A percentile compares a stretch with the other conserved stretches of the same genome.
Evolutionary conservation across 805 yeast genomes (phyloP).

Genomic region (Yueomyces sinensis): DNA sequence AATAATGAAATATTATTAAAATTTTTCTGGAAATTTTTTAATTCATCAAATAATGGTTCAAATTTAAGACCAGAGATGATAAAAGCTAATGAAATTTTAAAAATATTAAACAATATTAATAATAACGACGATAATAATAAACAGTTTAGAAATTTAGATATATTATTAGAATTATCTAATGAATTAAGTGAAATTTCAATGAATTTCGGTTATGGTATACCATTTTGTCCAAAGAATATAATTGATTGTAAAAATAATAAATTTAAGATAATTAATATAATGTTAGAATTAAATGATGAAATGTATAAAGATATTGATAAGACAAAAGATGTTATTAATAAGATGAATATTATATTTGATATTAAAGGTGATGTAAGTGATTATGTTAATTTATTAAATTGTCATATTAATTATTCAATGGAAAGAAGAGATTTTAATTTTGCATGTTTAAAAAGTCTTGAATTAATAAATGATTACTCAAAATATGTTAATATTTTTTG

Average conservation of each 20-base stretch:
- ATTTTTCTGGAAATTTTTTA: slow-evolving; percentile 31
- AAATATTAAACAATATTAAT: slow-evolving; percentile 6
- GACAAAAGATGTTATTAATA: slow-evolving; percentile 18
- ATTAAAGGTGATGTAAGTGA: not conserved
- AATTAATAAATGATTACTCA: slow-evolving; percentile 9
- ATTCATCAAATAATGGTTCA: slow-evolving; percentile 30
- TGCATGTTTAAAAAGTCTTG: slow-evolving; percentile 35
- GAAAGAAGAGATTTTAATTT: slow-evolving; percentile 46
- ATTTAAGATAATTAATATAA: slow-evolving; percentile 26
- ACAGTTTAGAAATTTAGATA: slow-evolving; percentile 7
- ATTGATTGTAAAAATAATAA: slow-evolving; percentile 22
- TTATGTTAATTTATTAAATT: slow-evolving; percentile 10
- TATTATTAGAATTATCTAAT: slow-evolving; percentile 18
- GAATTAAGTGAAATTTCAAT: slow-evolving; percentile 19
- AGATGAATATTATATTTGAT: not conserved
- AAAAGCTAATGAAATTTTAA: slow-evolving; percentile 22
- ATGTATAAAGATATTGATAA: slow-evolving; percentile 33
- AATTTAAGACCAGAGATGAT: slow-evolving; percentile 27
- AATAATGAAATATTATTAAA: slow-evolving; percentile 10
- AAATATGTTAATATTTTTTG: not conserved
- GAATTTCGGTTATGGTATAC: slow-evolving; percentile 22
- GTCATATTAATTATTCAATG: slow-evolving; percentile 57
- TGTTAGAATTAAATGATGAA: slow-evolving; percentile 41
- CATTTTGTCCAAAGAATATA: slow-evolving; percentile 29
- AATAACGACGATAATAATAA: slow-evolving; percentile 1